Percentiles rank a stretch among this genome's conserved stretches.
phyloP scores from a whole-genome alignment of 2,329 filamentous ascomycete genomes.

The Fusarium sp. region DNA sequence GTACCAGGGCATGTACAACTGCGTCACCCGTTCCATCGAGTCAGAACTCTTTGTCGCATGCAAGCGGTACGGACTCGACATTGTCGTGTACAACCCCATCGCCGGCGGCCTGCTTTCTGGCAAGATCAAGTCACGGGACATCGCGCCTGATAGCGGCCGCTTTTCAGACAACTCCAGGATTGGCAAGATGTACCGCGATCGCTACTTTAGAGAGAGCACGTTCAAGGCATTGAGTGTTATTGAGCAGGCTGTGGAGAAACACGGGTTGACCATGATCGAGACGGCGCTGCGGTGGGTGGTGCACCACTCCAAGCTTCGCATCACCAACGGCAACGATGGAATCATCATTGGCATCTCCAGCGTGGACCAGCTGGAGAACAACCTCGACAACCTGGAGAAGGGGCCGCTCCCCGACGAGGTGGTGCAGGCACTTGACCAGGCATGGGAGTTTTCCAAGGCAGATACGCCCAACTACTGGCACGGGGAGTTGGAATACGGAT shows the following conservation, averaged over 20 bases:
- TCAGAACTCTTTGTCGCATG: slow-evolving; percentile 79
- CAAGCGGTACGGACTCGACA: slow-evolving; percentile 79
- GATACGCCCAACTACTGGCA: slow-evolving; percentile 67
- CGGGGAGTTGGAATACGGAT: slow-evolving; percentile 73
- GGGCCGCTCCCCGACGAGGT: slow-evolving; percentile 83
- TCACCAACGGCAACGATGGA: slow-evolving; percentile 67
- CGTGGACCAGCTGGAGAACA: slow-evolving; percentile 67
- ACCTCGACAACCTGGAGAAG: slow-evolving; percentile 70
- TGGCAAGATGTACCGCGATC: slow-evolving; percentile 70
- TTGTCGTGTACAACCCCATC: slow-evolving; percentile 86
- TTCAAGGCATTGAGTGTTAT: slow-evolving; percentile 75
- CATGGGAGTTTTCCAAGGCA: slow-evolving; percentile 78
- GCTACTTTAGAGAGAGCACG: slow-evolving; percentile 78
- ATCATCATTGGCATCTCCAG: slow-evolving; percentile 71
- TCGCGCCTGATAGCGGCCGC: slow-evolving; percentile 73
- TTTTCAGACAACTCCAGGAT: slow-evolving; percentile 70
- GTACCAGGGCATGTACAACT: slow-evolving; percentile 91
- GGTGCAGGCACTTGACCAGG: slow-evolving; percentile 78
- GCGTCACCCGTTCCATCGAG: slow-evolving; percentile 81
- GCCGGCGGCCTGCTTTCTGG: slow-evolving; percentile 85
- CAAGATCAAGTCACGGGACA: slow-evolving; percentile 77
- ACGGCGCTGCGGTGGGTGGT: slow-evolving; percentile 78
- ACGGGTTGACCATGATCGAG: slow-evolving; percentile 77
- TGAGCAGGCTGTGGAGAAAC: slow-evolving; percentile 74
- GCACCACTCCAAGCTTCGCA: slow-evolving; percentile 74